Conservation (phyloP, 164 flowering plant genomes). For the Echeveria elegans region DNA sequence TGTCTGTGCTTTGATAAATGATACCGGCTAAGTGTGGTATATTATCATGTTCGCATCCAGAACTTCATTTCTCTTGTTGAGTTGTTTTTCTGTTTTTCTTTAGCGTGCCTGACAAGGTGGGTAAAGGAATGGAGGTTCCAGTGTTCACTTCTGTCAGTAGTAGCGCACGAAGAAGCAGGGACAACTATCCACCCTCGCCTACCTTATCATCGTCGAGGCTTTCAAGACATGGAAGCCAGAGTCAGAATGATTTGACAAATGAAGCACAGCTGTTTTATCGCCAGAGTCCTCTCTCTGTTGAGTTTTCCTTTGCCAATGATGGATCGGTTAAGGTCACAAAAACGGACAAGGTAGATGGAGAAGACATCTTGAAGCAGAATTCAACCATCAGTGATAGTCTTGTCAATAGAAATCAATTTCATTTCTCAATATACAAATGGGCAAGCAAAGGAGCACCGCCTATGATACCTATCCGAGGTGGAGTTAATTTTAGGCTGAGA, state of each 20-base stretch:
- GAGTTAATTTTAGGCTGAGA: conserved; percentile 22
- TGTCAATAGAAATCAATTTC: conserved; percentile 33
- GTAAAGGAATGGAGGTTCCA: conserved; percentile 33
- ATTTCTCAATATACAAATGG: conserved; percentile 94
- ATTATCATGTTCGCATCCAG: not conserved
- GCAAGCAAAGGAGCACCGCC: conserved; percentile 56
- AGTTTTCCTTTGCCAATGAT: conserved; percentile 19
- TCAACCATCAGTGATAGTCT: conserved; percentile 17
- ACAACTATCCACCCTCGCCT: conserved; percentile 22
- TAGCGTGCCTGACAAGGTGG: conserved; percentile 54
- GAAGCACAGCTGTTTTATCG: conserved; percentile 19
- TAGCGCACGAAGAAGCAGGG: conserved; percentile 19
- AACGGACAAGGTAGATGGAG: conserved; percentile 14
- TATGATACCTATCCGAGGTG: conserved; percentile 28
- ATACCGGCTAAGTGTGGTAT: too few species aligned
- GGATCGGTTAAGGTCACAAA: conserved; percentile 13
- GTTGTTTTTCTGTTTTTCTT: not conserved
- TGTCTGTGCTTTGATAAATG: not conserved
- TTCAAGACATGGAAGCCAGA: conserved; percentile 22
- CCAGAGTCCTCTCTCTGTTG: conserved; percentile 34
- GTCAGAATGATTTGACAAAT: conserved; percentile 22
- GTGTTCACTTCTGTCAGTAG: conserved; percentile 21
- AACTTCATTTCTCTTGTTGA: conserved; percentile 1
- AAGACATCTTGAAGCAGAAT: conserved; percentile 14
- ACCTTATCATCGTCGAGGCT: conserved; percentile 26